Conservation (phyloP, 2,329 filamentous ascomycete genomes). For the Ophiostoma australiae region DNA sequence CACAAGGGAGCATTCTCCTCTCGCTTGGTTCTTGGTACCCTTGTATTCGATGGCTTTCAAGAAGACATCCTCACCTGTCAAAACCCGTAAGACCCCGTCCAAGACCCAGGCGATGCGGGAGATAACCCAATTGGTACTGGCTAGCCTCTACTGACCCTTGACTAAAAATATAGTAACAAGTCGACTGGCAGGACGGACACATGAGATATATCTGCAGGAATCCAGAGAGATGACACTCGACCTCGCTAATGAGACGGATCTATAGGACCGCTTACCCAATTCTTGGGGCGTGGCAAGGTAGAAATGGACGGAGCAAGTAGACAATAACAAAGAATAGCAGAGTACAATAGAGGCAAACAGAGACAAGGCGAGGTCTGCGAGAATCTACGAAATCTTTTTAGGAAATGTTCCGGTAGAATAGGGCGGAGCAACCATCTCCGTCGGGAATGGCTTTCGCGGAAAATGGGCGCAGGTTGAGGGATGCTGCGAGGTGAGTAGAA, state of each 20-base stretch:
- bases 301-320: neutral
- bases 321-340: neutral
- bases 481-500: neutral
- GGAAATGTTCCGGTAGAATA: conserved; percentile 2
- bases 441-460: neutral
- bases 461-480: neutral
- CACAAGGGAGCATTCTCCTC: conserved; percentile 1
- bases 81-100: neutral
- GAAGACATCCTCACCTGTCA: neutral
- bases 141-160: neutral
- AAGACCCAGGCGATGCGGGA: neutral
- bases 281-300: neutral
- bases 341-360: neutral
- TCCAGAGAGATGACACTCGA: neutral
- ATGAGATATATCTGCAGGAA: neutral
- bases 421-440: conserved; percentile 21
- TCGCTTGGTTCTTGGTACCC: neutral
- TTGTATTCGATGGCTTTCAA: neutral
- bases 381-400: neutral
- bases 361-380: neutral
- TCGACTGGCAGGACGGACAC: neutral
- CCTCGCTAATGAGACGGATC: neutral
- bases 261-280: neutral
- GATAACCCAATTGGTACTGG: neutral
- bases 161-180: neutral